Evolutionary conservation across 139 green algal genomes (phyloP).

Genomic region (Micromonas pusilla): DNA sequence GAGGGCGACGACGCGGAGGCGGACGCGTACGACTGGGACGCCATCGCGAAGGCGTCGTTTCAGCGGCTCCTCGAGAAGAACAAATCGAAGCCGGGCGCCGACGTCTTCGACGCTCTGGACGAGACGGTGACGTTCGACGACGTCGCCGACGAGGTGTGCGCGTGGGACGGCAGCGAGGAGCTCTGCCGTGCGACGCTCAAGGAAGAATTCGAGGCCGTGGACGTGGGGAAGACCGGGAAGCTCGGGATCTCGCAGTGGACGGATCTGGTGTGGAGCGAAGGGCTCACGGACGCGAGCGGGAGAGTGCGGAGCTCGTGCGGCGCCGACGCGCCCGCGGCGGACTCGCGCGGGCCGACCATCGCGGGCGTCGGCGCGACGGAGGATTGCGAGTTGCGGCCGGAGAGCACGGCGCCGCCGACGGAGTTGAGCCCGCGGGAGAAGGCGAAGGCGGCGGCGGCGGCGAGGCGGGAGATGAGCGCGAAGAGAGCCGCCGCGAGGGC

Average conservation of each 20-base stretch:
- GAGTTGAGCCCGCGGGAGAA: neutral
- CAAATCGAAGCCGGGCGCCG: neutral
- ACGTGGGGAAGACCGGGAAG: neutral
- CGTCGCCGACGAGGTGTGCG: conserved; percentile 6
- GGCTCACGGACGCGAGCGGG: neutral
- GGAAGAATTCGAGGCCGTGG: neutral
- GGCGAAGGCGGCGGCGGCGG: neutral
- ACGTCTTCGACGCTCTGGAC: neutral
- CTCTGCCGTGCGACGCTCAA: neutral
- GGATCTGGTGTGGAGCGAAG: neutral
- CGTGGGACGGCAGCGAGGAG: neutral
- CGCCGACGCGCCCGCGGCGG: neutral
- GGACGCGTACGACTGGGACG: conserved; percentile 9
- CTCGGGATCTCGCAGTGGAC: neutral
- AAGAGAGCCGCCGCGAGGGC: neutral
- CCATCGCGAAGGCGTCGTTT: conserved; percentile 2
- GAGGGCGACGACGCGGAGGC: neutral
- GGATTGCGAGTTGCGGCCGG: neutral
- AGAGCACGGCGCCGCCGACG: neutral
- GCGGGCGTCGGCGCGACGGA: neutral
- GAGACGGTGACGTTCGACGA: conserved; percentile 1
- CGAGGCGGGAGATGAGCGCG: neutral
- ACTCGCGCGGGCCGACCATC: neutral
- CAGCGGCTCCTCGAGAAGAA: neutral
- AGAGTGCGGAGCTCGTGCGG: neutral